Percentiles rank a stretch among this genome's conserved stretches.
These are phyloP conservation scores for Aspergillus quadrilineatus DNA, from an alignment of 2,329 filamentous ascomycete species.

Conservation along the genomic window DNA sequence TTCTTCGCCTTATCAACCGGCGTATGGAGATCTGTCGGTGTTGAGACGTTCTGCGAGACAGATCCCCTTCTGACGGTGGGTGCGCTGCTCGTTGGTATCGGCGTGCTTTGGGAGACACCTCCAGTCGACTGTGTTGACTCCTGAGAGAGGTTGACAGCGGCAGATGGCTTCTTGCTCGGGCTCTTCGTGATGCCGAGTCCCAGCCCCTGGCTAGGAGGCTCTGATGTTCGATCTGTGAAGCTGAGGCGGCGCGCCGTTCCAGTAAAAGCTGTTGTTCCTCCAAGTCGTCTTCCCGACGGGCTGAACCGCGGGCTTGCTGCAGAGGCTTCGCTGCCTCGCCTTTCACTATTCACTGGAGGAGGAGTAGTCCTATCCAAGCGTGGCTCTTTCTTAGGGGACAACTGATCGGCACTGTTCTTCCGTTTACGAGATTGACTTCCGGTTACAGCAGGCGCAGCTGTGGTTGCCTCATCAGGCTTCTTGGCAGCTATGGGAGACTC, in stretches of 20 bases:
- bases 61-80: constrained; percentile 10
- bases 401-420: constrained; percentile 24
- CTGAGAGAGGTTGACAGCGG: constrained; percentile 10
- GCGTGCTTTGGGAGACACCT: constrained; percentile 1
- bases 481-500: not conserved
- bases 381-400: constrained; percentile 26
- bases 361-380: constrained; percentile 21
- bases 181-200: constrained; percentile 32
- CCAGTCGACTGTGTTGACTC: constrained; percentile 8
- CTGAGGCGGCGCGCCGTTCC: constrained; percentile 19
- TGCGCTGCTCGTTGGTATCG: constrained; percentile 14
- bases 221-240: constrained; percentile 14
- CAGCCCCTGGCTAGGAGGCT: constrained; percentile 18
- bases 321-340: not conserved
- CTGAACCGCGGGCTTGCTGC: constrained; percentile 13
- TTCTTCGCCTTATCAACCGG: constrained; percentile 20
- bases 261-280: constrained; percentile 24
- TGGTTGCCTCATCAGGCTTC: not conserved
- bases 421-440: constrained; percentile 25
- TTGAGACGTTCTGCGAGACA: constrained; percentile 8
- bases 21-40: constrained; percentile 14
- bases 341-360: constrained; percentile 6
- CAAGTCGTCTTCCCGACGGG: constrained; percentile 17
- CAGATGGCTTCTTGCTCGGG: constrained; percentile 21
- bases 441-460: not conserved